These are phyloP conservation scores for Mucor velutinosus DNA, from an alignment of 371 early-diverging fungal species.

Conservation along the genomic window DNA sequence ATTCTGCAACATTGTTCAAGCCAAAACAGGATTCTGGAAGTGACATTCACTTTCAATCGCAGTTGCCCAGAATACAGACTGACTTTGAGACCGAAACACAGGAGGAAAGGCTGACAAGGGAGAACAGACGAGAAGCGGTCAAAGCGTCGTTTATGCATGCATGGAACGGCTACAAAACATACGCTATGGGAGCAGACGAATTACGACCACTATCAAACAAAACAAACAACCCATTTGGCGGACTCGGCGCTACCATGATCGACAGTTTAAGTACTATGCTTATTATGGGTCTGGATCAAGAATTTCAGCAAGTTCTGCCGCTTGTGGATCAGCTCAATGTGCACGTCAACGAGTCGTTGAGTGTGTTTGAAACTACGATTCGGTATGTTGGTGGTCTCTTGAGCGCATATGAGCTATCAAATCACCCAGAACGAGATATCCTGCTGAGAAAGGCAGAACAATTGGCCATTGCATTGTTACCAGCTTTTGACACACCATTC, in stretches of 20 bases:
- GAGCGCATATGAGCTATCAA: conserved; percentile 74
- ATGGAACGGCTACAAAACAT: conserved; percentile 70
- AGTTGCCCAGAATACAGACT: neutral
- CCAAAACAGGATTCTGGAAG: neutral
- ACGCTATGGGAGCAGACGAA: conserved; percentile 55
- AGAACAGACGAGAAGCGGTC: conserved; percentile 28
- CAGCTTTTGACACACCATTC: conserved; percentile 59
- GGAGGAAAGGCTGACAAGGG: neutral
- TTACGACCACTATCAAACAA: conserved; percentile 44
- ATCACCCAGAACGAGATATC: conserved; percentile 14
- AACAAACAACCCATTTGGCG: conserved; percentile 69
- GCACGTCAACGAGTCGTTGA: conserved; percentile 43
- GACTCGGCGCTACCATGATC: conserved; percentile 73
- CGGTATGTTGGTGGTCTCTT: conserved; percentile 87
- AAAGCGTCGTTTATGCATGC: conserved; percentile 55
- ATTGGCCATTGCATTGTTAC: conserved; percentile 53
- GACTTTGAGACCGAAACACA: neutral
- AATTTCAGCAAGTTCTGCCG: conserved; percentile 67
- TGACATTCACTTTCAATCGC: neutral
- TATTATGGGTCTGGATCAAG: conserved; percentile 76
- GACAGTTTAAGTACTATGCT: conserved; percentile 82
- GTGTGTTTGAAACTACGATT: conserved; percentile 87
- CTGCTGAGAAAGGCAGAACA: conserved; percentile 52
- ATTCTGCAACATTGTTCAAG: neutral
- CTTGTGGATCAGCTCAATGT: conserved; percentile 56